Conservation (phyloP, 768 basidiomycete genomes). For the Suillus discolor region DNA sequence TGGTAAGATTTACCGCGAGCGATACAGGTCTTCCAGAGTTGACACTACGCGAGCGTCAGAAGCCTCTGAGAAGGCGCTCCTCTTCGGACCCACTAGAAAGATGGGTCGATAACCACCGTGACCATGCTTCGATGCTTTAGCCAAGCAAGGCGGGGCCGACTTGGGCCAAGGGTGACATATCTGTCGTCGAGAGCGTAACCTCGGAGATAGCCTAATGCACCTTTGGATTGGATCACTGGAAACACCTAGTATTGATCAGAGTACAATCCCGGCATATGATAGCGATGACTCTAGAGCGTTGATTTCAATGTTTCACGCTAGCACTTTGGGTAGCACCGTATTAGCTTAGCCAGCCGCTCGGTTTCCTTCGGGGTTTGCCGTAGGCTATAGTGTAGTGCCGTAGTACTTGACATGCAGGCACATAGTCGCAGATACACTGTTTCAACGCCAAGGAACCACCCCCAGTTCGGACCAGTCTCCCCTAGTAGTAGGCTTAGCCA, state of each 20-base stretch:
- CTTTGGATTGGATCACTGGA: neutral
- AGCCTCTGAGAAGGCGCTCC: slow-evolving; percentile 13
- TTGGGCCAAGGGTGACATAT: neutral
- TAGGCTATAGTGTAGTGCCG: no score
- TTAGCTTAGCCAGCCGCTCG: no score
- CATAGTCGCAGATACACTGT: no score
- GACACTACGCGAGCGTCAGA: slow-evolving; percentile 12
- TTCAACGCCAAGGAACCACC: neutral
- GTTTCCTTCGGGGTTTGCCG: no score
- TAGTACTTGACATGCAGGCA: no score
- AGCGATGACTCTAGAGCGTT: neutral
- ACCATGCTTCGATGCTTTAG: neutral
- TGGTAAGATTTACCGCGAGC: slow-evolving; percentile 8
- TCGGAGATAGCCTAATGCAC: neutral
- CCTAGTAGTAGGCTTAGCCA: neutral
- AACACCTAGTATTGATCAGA: neutral
- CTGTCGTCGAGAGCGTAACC: neutral
- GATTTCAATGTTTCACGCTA: neutral
- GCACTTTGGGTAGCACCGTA: no score
- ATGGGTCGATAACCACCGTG: neutral
- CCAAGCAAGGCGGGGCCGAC: slow-evolving; percentile 13
- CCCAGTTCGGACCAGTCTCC: neutral
- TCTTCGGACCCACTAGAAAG: slow-evolving; percentile 17
- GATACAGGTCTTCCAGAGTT: slow-evolving; percentile 21
- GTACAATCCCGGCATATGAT: no score